Base-by-base conservation (phyloP, 176 grass and related monocot species). In the Otatea glauca region DNA sequence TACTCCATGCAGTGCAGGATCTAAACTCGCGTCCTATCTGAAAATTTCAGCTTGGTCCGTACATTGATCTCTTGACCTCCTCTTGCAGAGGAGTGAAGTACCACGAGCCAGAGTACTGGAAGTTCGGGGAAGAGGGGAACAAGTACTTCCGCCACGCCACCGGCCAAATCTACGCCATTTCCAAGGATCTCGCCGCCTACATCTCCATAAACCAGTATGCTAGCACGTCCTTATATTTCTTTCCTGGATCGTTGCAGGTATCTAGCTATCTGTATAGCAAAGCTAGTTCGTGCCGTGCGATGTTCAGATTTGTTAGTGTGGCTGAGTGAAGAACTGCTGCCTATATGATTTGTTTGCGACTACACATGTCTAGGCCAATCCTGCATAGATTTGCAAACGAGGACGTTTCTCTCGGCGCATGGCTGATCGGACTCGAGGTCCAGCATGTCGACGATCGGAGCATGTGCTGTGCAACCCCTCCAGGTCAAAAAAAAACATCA, bases 41-140 rank as follows among this genome's bases (percentile, higher is more conserved):
- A 44, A 4, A 5, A 16, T 2, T 66, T 43, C 3, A n/a, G 34
- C 4, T 29, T 6, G 4, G 14, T 27, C 34, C 20, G 35, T 27
- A 20, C 11, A 13, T 45, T 10, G 43, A 24, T 51, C 21, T 17
- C 2, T 29, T 8, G 3, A 20, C 20, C 4, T 67, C 21, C 25
- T 9, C 2, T 45, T 80, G 45, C 76, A 98, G 96, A 85, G 96
- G 93, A 72, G 87, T 86, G 16, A 98, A 92, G 83, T 98, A 98
- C 84, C 93, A 95, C 74, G 96, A 98, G 72, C 96, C 96, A 10
- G 96, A 98, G 75, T 98, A 93, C 80, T 94, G 91, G 96, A 98
- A 98, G 67, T 98, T 98, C 47, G 93, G 96, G 32, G 96, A 95
- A 42, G 93, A 92, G 74, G 93, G 93, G 21, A 98, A 98, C 79